Evolutionary conservation across 148 eudicot genomes (phyloP).

Genomic region (Chenopodium album): DNA sequence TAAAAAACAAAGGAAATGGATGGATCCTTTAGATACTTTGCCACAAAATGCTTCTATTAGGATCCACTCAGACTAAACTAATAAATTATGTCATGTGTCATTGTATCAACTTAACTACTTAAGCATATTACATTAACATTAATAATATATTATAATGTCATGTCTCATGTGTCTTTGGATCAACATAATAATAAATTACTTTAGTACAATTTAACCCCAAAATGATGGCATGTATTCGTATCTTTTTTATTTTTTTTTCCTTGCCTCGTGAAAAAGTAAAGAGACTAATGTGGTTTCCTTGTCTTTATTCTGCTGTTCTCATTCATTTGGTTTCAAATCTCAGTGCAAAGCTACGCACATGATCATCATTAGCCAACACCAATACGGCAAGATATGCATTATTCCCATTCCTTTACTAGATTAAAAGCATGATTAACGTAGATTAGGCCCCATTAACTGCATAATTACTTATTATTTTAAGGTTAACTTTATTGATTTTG

Average conservation of each 20-base stretch:
- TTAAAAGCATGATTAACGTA: neutral
- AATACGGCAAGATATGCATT: neutral
- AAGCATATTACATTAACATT: no score
- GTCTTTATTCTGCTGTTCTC: neutral
- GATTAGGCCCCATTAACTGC: neutral
- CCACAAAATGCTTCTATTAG: no score
- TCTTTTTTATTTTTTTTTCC: neutral
- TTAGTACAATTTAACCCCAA: neutral
- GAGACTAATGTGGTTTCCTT: neutral
- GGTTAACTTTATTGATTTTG: no score
- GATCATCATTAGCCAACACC: neutral
- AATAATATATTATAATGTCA: no score
- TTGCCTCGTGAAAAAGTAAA: neutral
- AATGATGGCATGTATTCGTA: neutral
- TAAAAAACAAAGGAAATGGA: no score
- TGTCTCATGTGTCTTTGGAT: no score
- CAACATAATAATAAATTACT: no score
- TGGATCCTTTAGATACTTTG: no score
- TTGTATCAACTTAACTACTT: no score
- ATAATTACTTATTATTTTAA: neutral
- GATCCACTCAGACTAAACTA: no score
- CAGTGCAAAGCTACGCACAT: neutral
- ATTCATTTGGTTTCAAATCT: neutral
- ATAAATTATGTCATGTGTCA: no score
- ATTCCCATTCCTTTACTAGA: neutral